phyloP scores from a whole-genome alignment of 1,284 basidiomycete genomes.

The Xanthoconium separans region DNA sequence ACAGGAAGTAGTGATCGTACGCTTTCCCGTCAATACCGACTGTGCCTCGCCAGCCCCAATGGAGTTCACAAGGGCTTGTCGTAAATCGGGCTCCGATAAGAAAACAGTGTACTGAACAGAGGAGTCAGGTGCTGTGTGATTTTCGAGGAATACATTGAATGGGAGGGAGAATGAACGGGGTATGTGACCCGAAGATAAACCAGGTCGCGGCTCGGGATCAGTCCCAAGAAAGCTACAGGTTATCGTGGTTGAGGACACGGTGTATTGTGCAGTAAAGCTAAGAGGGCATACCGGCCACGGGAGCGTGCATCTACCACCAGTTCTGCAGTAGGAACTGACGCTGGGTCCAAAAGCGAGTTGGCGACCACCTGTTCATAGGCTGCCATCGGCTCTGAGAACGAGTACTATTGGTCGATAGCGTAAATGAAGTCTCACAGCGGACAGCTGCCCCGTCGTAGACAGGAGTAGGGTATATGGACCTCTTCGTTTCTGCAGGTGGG shows the following conservation, averaged over 20 bases:
- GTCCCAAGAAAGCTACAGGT: conserved; percentile 68
- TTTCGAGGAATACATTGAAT: conserved; percentile 75
- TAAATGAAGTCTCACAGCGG: conserved; percentile 51
- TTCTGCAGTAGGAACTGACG: conserved; percentile 49
- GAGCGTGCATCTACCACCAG: conserved; percentile 89
- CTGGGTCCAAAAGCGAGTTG: conserved; percentile 58
- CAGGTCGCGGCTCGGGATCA: conserved; percentile 88
- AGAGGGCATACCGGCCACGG: conserved; percentile 59
- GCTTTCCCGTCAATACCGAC: conserved; percentile 56
- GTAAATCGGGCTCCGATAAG: conserved; percentile 55
- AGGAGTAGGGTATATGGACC: conserved; percentile 55
- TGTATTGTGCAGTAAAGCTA: background rate
- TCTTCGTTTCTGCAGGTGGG: conserved; percentile 28
- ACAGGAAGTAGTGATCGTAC: conserved; percentile 70
- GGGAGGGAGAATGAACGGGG: conserved; percentile 85
- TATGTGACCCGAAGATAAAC: conserved; percentile 91
- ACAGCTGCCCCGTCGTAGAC: conserved; percentile 49
- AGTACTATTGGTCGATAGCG: conserved; percentile 16
- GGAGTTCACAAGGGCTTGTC: conserved; percentile 55
- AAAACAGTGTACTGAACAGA: conserved; percentile 63
- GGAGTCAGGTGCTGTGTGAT: conserved; percentile 41
- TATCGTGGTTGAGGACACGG: conserved; percentile 8
- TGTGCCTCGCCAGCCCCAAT: conserved; percentile 58
- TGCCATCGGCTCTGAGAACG: conserved; percentile 34
- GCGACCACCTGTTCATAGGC: conserved; percentile 83